Evolutionary conservation across 2,329 filamentous ascomycete genomes (phyloP).

Genomic region (Leptographium procerum): DNA sequence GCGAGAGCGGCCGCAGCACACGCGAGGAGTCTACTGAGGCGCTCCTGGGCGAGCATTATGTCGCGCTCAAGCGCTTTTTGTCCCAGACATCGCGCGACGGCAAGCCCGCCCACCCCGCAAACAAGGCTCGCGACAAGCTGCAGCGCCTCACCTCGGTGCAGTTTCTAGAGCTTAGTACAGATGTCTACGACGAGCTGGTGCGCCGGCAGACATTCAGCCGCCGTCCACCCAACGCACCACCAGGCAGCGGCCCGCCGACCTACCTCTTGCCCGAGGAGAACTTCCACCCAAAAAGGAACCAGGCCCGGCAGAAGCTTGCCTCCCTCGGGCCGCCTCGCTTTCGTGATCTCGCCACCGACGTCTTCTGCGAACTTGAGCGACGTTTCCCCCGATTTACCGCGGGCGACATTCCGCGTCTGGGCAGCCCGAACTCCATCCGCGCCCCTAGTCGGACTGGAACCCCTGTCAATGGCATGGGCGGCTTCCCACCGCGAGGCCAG

Average conservation of each 20-base stretch:
- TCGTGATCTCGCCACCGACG: slow-evolving; percentile 84
- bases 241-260: slow-evolving; percentile 45
- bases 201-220: slow-evolving; percentile 64
- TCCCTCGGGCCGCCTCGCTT: slow-evolving; percentile 81
- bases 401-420: slow-evolving; percentile 55
- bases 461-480: slow-evolving; percentile 34
- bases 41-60: slow-evolving; percentile 69
- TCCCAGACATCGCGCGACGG: slow-evolving; percentile 61
- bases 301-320: slow-evolving; percentile 89
- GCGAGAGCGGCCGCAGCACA: slow-evolving; percentile 51
- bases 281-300: slow-evolving; percentile 95
- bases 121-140: slow-evolving; percentile 89
- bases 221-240: slow-evolving; percentile 38
- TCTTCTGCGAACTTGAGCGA: slow-evolving; percentile 88
- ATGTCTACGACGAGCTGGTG: slow-evolving; percentile 91
- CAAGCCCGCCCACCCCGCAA: slow-evolving; percentile 61
- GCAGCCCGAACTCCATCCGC: slow-evolving; percentile 57
- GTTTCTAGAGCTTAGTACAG: slow-evolving; percentile 94
- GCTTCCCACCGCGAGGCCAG: slow-evolving; percentile 36
- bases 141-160: slow-evolving; percentile 81
- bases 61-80: slow-evolving; percentile 66
- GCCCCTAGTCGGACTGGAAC: slow-evolving; percentile 48
- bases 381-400: slow-evolving; percentile 72
- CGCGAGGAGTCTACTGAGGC: slow-evolving; percentile 48
- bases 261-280: slow-evolving; percentile 75